Conservation (phyloP, 2,329 filamentous ascomycete genomes). For the Grosmannia serpens region DNA sequence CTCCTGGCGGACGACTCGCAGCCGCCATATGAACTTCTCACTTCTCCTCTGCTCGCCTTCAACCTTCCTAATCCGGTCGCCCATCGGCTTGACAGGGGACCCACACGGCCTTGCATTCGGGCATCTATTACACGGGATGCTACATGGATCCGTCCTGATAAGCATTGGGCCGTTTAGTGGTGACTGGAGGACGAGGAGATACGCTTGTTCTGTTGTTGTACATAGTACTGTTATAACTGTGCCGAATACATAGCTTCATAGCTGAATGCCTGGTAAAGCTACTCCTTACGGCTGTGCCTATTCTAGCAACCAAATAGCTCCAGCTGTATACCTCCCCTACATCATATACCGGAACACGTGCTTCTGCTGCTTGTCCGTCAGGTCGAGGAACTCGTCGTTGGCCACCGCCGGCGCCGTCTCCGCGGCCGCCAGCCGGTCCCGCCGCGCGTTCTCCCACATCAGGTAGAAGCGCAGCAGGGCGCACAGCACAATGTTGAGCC, state of each 20-base stretch:
- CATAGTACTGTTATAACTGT: no score
- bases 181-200: no score
- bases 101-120: background rate
- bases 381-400: slow-evolving; percentile 13
- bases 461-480: slow-evolving; percentile 39
- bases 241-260: no score
- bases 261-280: no score
- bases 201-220: no score
- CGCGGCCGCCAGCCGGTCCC: slow-evolving; percentile 22
- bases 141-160: background rate
- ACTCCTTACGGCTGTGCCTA: no score
- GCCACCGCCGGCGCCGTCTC: background rate
- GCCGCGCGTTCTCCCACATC: slow-evolving; percentile 38
- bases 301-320: no score
- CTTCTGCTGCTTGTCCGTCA: slow-evolving; percentile 15
- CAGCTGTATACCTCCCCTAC: background rate
- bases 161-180: no score
- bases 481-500: slow-evolving; percentile 34
- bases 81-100: background rate
- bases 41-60: background rate
- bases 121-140: no score
- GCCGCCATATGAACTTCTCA: background rate
- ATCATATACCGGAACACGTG: slow-evolving; percentile 13
- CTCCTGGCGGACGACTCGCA: background rate
- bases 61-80: background rate